Evolutionary conservation across 768 basidiomycete genomes (phyloP).

Genomic region (Boletus pseudopeckii): DNA sequence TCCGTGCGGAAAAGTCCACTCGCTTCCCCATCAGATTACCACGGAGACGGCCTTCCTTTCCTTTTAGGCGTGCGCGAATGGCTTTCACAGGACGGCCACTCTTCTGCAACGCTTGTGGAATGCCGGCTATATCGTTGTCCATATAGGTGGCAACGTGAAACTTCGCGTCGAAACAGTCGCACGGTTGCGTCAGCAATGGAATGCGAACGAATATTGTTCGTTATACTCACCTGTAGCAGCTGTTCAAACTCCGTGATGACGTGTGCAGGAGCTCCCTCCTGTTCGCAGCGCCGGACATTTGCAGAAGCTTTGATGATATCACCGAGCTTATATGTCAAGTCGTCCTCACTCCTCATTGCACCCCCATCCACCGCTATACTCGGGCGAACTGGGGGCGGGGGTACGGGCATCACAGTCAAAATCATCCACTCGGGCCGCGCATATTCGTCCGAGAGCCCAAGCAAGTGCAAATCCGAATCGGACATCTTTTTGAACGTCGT

Average conservation of each 20-base stretch:
- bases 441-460: constrained; percentile 93
- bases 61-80: constrained; percentile 96
- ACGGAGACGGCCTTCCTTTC: constrained; percentile 96
- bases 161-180: constrained; percentile 36
- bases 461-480: constrained; percentile 78
- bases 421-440: constrained; percentile 99
- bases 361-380: constrained; percentile 98
- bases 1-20: constrained; percentile 98
- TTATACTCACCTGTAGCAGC: constrained; percentile 74
- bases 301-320: constrained; percentile 96
- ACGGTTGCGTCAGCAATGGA: not conserved
- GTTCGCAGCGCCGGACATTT: constrained; percentile 87
- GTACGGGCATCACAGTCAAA: constrained; percentile 93
- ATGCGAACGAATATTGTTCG: not conserved
- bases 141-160: constrained; percentile 99
- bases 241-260: constrained; percentile 96
- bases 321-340: constrained; percentile 96
- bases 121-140: constrained; percentile 99
- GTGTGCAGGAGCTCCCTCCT: constrained; percentile 95
- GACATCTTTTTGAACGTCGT: constrained; percentile 95
- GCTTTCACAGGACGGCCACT: constrained; percentile 97
- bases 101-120: constrained; percentile 96
- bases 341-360: constrained; percentile 95
- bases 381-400: constrained; percentile 96
- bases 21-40: constrained; percentile 99